These are phyloP conservation scores for Orbilia oligospora DNA, from an alignment of 2,329 filamentous ascomycete genomes.

Conservation along the genomic window DNA sequence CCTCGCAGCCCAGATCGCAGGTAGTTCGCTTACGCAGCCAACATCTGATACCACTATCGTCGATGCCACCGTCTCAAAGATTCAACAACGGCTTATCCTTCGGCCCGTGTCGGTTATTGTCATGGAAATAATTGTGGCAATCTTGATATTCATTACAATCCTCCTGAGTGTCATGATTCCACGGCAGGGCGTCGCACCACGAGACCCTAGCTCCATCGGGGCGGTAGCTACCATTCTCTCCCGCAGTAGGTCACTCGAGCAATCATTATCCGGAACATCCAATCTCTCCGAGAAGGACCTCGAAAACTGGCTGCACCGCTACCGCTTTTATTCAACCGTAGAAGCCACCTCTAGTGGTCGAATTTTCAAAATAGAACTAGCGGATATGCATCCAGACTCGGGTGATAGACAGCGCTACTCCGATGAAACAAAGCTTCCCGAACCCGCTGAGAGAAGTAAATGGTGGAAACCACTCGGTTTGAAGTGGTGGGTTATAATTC, in stretches of 20 bases:
- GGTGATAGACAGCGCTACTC: constrained; percentile 28
- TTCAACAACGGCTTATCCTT: constrained; percentile 55
- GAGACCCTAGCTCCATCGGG: constrained; percentile 56
- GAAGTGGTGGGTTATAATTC: constrained; percentile 56
- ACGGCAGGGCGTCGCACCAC: constrained; percentile 41
- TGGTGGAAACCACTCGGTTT: constrained; percentile 60
- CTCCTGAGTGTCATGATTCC: constrained; percentile 33
- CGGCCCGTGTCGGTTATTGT: constrained; percentile 55
- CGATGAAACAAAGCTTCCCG: constrained; percentile 8
- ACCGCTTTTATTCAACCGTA: constrained; percentile 47
- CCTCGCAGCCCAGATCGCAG: constrained; percentile 55
- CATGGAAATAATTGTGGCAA: constrained; percentile 52
- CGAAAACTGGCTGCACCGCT: constrained; percentile 40
- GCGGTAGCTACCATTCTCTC: constrained; percentile 58
- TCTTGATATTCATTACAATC: constrained; percentile 50
- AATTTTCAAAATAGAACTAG: constrained; percentile 52
- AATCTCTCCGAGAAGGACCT: constrained; percentile 52
- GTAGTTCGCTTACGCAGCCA: not conserved
- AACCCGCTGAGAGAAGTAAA: not conserved
- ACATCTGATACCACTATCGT: not conserved
- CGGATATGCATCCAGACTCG: constrained; percentile 24
- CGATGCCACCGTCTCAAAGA: constrained; percentile 29
- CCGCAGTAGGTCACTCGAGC: constrained; percentile 41
- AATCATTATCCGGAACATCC: constrained; percentile 48
- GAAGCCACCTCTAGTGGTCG: constrained; percentile 26